phyloP scores from a whole-genome alignment of 352 stramenopile species.

The Elongisporangium prolatum region DNA sequence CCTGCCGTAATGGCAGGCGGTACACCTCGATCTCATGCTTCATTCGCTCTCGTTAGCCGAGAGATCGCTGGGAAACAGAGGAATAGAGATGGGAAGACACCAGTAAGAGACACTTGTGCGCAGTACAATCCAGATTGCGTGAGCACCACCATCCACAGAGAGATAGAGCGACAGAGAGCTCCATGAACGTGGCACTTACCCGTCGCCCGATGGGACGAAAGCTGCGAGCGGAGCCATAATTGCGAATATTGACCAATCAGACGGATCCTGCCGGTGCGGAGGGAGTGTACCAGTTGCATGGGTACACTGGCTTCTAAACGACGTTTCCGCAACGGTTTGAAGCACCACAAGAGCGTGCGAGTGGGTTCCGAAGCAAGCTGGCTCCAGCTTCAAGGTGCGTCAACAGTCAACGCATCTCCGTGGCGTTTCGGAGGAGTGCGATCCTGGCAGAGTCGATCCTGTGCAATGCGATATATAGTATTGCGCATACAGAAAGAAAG shows the following conservation, averaged over 20 bases:
- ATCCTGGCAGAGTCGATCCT: background rate
- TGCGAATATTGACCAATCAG: background rate
- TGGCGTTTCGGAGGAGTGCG: background rate
- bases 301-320: background rate
- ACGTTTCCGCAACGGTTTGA: background rate
- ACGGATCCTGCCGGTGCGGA: background rate
- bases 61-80: no score
- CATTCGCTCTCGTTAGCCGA: background rate
- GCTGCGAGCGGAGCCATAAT: background rate
- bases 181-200: background rate
- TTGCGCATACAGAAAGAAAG: background rate
- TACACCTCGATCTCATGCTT: slow-evolving; percentile 56
- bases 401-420: background rate
- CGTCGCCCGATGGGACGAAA: background rate
- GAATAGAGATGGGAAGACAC: no score
- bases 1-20: slow-evolving; percentile 45
- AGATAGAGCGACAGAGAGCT: background rate
- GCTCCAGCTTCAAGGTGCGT: background rate
- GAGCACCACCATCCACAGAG: background rate
- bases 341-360: background rate
- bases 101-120: no score
- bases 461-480: background rate
- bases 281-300: background rate
- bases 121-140: background rate
- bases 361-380: background rate